A percentile compares a stretch with the other conserved stretches of the same genome.
These are phyloP conservation scores for Penicillium simplicissimum DNA, from an alignment of 495 filamentous ascomycete genomes.

Conservation along the genomic window DNA sequence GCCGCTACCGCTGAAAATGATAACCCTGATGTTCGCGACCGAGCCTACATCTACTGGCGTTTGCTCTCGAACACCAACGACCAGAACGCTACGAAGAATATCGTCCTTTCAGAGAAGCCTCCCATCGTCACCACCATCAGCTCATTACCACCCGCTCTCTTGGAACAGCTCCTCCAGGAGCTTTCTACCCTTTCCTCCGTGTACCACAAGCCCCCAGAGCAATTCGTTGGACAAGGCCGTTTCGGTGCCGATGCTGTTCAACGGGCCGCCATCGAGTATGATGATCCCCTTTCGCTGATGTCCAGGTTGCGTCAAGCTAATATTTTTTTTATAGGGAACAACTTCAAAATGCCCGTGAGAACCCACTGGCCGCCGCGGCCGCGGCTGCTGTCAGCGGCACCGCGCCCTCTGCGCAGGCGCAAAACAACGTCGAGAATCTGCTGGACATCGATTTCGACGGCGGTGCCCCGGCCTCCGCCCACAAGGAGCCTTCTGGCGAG, in stretches of 20 bases:
- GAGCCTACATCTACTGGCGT: slow-evolving; percentile 98
- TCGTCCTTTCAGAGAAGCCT: slow-evolving; percentile 92
- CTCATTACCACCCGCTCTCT: slow-evolving; percentile 75
- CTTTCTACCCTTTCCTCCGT: slow-evolving; percentile 96
- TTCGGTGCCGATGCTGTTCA: slow-evolving; percentile 95
- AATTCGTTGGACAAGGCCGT: slow-evolving; percentile 92
- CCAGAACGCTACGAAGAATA: slow-evolving; percentile 79
- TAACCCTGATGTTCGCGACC: slow-evolving; percentile 94
- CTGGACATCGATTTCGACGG: slow-evolving; percentile 99
- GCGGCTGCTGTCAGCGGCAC: slow-evolving; percentile 64
- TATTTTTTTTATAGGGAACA: slow-evolving; percentile 59
- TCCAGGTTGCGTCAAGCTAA: slow-evolving; percentile 58
- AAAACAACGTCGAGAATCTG: slow-evolving; percentile 89
- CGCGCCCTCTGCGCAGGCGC: slow-evolving; percentile 48
- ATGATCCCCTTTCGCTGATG: slow-evolving; percentile 51
- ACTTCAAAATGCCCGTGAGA: slow-evolving; percentile 86
- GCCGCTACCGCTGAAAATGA: slow-evolving; percentile 91
- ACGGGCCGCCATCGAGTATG: slow-evolving; percentile 85
- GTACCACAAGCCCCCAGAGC: slow-evolving; percentile 98
- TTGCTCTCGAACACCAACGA: slow-evolving; percentile 83
- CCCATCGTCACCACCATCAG: slow-evolving; percentile 91
- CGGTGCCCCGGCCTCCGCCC: slow-evolving; percentile 82
- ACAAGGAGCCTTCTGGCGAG: slow-evolving; percentile 63
- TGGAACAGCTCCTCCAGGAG: slow-evolving; percentile 84
- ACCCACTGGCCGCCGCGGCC: slow-evolving; percentile 85